phyloP scores from a whole-genome alignment of 495 filamentous ascomycete genomes.

The Mycothermus thermophilus region DNA sequence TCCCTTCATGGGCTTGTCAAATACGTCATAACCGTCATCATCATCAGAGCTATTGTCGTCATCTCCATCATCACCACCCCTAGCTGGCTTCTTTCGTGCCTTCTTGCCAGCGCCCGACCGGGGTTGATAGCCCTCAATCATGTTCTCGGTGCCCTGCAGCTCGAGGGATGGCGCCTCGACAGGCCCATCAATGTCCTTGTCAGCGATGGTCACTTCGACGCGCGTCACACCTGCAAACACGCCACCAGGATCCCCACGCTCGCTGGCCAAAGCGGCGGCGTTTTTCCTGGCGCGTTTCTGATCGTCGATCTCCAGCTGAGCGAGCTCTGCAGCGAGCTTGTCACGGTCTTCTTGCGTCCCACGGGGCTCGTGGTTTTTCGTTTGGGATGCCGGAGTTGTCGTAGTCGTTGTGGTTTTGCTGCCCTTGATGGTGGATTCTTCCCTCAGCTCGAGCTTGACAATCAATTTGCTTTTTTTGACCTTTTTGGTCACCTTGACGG shows the following conservation, averaged over 20 bases:
- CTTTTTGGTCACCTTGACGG: no score
- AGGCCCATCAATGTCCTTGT: conserved; percentile 27
- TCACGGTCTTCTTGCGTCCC: conserved; percentile 4
- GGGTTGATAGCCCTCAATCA: conserved; percentile 36
- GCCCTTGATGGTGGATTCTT: conserved; percentile 21
- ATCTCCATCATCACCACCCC: conserved; percentile 1
- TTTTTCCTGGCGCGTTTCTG: conserved; percentile 17
- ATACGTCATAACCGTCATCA: conserved; percentile 7
- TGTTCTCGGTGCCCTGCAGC: conserved; percentile 22
- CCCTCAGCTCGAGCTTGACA: conserved; percentile 27
- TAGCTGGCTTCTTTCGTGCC: no score
- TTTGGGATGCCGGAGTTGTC: no score
- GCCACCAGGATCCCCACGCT: conserved; percentile 28
- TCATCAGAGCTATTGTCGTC: conserved; percentile 10
- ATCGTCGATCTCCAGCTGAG: conserved; percentile 8
- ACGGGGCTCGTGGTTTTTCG: no score
- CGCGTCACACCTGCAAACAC: conserved; percentile 2
- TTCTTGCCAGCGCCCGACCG: conserved; percentile 15
- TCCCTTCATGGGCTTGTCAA: no score
- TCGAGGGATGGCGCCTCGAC: conserved; percentile 18
- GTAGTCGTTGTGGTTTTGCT: conserved; percentile 6
- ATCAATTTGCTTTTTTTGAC: no score
- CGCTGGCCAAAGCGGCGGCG: conserved; percentile 34
- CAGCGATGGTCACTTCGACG: conserved; percentile 32
- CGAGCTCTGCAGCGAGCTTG: conserved; percentile 2